These are phyloP conservation scores for Populus hybrid DNA, from an alignment of 441 rosid genomes.

Conservation along the genomic window DNA sequence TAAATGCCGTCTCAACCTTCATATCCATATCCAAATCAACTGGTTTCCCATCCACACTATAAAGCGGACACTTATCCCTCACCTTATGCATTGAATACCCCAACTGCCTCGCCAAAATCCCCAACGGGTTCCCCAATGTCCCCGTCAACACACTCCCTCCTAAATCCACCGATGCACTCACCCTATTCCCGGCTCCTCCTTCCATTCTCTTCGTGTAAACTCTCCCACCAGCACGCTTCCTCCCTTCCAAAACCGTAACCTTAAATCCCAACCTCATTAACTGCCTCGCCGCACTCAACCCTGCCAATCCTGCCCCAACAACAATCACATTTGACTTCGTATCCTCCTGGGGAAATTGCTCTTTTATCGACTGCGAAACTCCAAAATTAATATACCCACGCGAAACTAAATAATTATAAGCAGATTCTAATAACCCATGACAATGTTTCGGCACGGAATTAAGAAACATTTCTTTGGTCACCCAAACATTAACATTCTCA, in stretches of 20 bases:
- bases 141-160: constrained; percentile 95
- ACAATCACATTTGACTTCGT: constrained; percentile 49
- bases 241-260: constrained; percentile 84
- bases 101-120: constrained; percentile 77
- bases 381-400: constrained; percentile 85
- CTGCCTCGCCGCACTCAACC: constrained; percentile 88
- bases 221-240: constrained; percentile 85
- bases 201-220: constrained; percentile 96
- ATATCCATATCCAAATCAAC: constrained; percentile 70
- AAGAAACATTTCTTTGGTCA: constrained; percentile 61
- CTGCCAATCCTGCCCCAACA: constrained; percentile 83
- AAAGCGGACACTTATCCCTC: constrained; percentile 86
- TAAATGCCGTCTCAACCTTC: constrained; percentile 80
- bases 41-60: constrained; percentile 66
- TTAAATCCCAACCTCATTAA: constrained; percentile 79
- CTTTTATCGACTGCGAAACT: constrained; percentile 65
- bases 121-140: constrained; percentile 81
- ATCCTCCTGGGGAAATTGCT: constrained; percentile 49
- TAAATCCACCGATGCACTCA: constrained; percentile 79
- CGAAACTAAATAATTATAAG: constrained; percentile 67
- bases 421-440: constrained; percentile 61
- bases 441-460: constrained; percentile 70
- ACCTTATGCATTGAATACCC: constrained; percentile 74
- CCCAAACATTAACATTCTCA: constrained; percentile 66
- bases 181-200: constrained; percentile 47